Percentiles rank a stretch among this genome's conserved stretches.
phyloP scores from a whole-genome alignment of 176 grass and related monocot genomes.

The Phragmites australis region DNA sequence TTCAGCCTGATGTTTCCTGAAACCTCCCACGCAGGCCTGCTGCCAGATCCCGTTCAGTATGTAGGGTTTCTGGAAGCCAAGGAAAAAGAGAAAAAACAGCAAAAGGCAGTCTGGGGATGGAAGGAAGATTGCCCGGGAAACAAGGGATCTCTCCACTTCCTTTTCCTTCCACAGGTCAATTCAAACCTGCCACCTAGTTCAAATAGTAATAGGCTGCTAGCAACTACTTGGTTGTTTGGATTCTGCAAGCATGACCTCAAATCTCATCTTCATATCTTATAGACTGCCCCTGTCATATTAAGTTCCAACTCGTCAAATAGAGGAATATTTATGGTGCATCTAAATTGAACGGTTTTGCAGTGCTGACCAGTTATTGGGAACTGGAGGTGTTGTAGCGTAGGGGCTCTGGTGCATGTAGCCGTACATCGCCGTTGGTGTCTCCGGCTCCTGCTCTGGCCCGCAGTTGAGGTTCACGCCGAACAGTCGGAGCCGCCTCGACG shows the following conservation, averaged over 20 bases:
- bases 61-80: slow-evolving; percentile 55
- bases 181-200: slow-evolving; percentile 45
- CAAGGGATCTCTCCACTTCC: slow-evolving; percentile 49
- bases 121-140: slow-evolving; percentile 61
- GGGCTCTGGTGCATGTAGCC: slow-evolving; percentile 49
- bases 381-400: slow-evolving; percentile 38
- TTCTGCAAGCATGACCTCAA: slow-evolving; percentile 40
- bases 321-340: slow-evolving; percentile 38
- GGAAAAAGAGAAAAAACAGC: slow-evolving; percentile 1
- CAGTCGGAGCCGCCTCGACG: slow-evolving; percentile 60
- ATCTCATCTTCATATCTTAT: slow-evolving; percentile 37
- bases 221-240: slow-evolving; percentile 44
- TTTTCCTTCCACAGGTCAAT: slow-evolving; percentile 48
- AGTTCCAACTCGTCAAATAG: slow-evolving; percentile 31
- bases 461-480: slow-evolving; percentile 95
- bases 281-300: slow-evolving; percentile 50
- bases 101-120: slow-evolving; percentile 26
- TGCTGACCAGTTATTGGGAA: slow-evolving; percentile 61
- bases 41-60: slow-evolving; percentile 44
- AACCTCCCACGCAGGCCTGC: slow-evolving; percentile 47
- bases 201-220: slow-evolving; percentile 48
- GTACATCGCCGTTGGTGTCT: slow-evolving; percentile 32
- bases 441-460: slow-evolving; percentile 50
- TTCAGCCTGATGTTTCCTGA: slow-evolving; percentile 56
- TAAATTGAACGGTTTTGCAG: slow-evolving; percentile 24